phyloP scores from a whole-genome alignment of 208 protist species.

The Leishmania arabica region DNA sequence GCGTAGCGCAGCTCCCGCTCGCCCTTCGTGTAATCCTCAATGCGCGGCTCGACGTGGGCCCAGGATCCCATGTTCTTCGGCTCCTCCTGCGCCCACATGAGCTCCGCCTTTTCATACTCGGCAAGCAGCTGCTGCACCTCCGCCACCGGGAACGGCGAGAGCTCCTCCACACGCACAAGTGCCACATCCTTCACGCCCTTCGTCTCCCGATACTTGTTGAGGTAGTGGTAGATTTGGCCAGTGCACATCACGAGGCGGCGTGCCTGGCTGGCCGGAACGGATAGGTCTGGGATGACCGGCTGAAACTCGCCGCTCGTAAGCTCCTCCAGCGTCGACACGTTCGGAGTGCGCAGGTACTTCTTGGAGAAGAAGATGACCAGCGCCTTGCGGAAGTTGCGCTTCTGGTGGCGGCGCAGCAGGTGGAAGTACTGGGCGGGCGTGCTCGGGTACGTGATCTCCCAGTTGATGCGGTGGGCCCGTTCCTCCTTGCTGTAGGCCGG shows the following conservation, averaged over 20 bases:
- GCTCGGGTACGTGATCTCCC: slow-evolving; percentile 92
- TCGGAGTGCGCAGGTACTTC: slow-evolving; percentile 87
- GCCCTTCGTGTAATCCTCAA: slow-evolving; percentile 77
- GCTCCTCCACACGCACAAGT: slow-evolving; percentile 95
- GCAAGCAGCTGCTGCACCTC: slow-evolving; percentile 82
- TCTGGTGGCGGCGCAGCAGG: slow-evolving; percentile 96
- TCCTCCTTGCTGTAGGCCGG: slow-evolving; percentile 66
- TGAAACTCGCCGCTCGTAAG: slow-evolving; percentile 65
- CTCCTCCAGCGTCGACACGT: slow-evolving; percentile 77
- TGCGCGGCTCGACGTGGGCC: slow-evolving; percentile 81
- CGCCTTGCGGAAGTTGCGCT: slow-evolving; percentile 98
- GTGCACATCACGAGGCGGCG: slow-evolving; percentile 95
- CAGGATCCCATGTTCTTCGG: slow-evolving; percentile 97
- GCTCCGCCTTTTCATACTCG: slow-evolving; percentile 90
- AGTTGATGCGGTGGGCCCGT: slow-evolving; percentile 86
- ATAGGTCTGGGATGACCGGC: slow-evolving; percentile 78
- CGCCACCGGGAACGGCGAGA: slow-evolving; percentile 97
- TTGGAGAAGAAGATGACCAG: slow-evolving; percentile 96
- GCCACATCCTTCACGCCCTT: slow-evolving; percentile 80
- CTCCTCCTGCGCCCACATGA: slow-evolving; percentile 98
- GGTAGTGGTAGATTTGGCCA: slow-evolving; percentile 97
- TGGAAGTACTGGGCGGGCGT: slow-evolving; percentile 99
- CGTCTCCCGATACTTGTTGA: slow-evolving; percentile 72
- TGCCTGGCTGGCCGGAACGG: slow-evolving; percentile 64
- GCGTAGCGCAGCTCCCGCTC: slow-evolving; percentile 59